These are phyloP conservation scores for Colletotrichum cordylinicola DNA, from an alignment of 2,329 filamentous ascomycete species.

Conservation along the genomic window DNA sequence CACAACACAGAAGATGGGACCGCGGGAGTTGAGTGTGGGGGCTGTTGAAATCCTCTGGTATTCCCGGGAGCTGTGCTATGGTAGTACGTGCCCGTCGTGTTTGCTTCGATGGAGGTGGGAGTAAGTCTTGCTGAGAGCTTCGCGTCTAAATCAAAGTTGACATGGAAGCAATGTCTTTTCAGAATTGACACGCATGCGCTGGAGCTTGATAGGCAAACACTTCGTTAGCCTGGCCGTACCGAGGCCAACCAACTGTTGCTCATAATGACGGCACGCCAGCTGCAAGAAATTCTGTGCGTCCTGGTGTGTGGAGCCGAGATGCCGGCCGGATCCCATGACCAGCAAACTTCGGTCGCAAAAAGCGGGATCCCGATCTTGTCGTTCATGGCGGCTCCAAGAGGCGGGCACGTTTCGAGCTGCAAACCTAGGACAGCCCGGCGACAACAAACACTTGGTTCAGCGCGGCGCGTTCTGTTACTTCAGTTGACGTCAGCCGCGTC, in stretches of 20 bases:
- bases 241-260: background rate
- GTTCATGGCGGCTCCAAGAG: background rate
- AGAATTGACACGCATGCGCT: background rate
- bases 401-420: background rate
- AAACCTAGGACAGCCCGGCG: background rate
- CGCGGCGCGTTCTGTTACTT: background rate
- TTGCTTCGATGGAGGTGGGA: background rate
- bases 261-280: background rate
- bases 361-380: background rate
- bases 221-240: background rate
- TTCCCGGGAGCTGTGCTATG: background rate
- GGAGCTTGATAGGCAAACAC: background rate
- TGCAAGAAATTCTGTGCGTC: background rate
- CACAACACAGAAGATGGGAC: background rate
- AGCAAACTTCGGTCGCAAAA: background rate
- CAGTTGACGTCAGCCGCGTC: slow-evolving; percentile 13
- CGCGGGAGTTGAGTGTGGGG: background rate
- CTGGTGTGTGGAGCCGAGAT: background rate
- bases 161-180: background rate
- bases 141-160: background rate
- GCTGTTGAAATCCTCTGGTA: background rate
- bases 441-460: background rate
- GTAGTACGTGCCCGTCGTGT: background rate
- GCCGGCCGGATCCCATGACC: background rate
- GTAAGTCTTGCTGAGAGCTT: background rate